phyloP scores from a whole-genome alignment of 768 basidiomycete genomes.

The Tylopilus vinaceipallidus region DNA sequence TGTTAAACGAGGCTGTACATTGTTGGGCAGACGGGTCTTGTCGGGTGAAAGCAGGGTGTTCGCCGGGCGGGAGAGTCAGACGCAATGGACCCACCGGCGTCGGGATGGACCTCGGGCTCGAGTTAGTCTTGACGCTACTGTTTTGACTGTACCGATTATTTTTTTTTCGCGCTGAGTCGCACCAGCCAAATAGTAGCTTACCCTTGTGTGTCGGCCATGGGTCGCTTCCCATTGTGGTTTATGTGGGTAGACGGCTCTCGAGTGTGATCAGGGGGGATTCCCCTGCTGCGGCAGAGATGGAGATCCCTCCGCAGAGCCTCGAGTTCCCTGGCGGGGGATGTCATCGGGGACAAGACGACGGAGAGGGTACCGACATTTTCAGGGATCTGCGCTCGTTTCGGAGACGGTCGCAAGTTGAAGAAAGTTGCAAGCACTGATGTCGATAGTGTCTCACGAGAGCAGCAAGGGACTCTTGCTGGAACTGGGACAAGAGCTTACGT shows the following conservation, averaged over 20 bases:
- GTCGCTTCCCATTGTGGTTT: conserved; percentile 68
- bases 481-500: conserved; percentile 40
- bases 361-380: conserved; percentile 45
- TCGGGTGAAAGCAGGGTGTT: conserved; percentile 38
- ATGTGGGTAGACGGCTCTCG: conserved; percentile 36
- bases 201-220: conserved; percentile 46
- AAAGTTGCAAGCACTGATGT: conserved; percentile 48
- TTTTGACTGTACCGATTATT: conserved; percentile 18
- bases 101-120: conserved; percentile 59
- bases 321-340: conserved; percentile 40
- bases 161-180: background rate
- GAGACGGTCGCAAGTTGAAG: conserved; percentile 31
- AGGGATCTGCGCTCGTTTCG: conserved; percentile 43
- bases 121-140: conserved; percentile 35
- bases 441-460: conserved; percentile 65
- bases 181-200: conserved; percentile 25
- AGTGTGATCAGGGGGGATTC: conserved; percentile 25
- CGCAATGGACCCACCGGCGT: conserved; percentile 61
- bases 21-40: conserved; percentile 23
- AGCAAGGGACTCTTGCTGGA: conserved; percentile 76
- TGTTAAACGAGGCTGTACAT: conserved; percentile 23
- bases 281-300: conserved; percentile 41
- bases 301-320: conserved; percentile 51
- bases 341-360: conserved; percentile 7
- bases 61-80: conserved; percentile 64